Base-by-base conservation (phyloP, 2,329 filamentous ascomycete genomes). In the Aquanectria penicillioides region DNA sequence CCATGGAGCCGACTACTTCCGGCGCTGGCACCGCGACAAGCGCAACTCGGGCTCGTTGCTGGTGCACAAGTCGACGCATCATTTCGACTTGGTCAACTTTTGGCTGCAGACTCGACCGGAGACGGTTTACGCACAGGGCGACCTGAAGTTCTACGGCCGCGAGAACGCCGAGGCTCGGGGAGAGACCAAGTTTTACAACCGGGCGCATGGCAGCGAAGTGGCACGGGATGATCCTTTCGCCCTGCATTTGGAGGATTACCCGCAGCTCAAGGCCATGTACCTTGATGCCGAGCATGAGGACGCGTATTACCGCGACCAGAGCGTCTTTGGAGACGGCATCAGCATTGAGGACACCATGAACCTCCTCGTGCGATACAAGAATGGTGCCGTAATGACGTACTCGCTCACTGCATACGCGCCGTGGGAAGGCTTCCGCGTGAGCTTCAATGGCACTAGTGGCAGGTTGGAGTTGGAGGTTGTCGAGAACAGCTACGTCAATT, bases 341-440 rank as follows among this genome's bases (percentile, higher is more conserved):
- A 87, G 78, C 63, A 88, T 88, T 57, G 86, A 89, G 69, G 86
- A 89, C 65, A 88, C 85, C 0, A 86, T 88, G 85, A 85, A 79
- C 33, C 73, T 88, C 20, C 75, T 89, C 40, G 83, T 88, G 18
- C 76, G 80, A 47, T 89, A 89, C 66, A 75, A 77, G 15, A 85
- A 79, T 48, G 83, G 84, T 3, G 84, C 84, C 0, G 80, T 85
- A 22, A 73, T 88, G 69, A 87, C 86, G 1, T 89, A 88, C 66
- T 85, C 78, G 18, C 73, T 86, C 10, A 84, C 82, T n/a, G 86
- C 86, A 0, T 89, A 88, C 56, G 84, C 86, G 4, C 86, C 86
- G 0, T 88, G 85, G 84, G 85, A 87, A 60, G 85, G 85, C 0
- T 86, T 86, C 72, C 77, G 83, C 1, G 82, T 85, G 11, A 81